phyloP scores from a whole-genome alignment of 2,329 filamentous ascomycete species.

The Fusarium penzigii region DNA sequence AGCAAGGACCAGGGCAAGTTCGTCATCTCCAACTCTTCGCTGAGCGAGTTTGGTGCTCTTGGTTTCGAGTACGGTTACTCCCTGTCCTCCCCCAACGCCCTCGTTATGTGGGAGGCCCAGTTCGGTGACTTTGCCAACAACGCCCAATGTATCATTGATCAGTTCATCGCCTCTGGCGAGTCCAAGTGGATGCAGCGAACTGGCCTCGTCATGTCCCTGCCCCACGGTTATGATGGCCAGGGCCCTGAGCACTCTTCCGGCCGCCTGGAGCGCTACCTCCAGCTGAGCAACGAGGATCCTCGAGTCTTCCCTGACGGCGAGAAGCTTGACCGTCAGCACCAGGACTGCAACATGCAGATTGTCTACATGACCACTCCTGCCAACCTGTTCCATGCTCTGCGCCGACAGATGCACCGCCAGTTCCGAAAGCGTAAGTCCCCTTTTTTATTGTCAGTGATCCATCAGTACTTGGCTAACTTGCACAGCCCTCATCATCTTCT shows the following conservation, averaged over 20 bases:
- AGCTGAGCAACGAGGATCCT: conserved; percentile 96
- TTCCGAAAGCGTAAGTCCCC: conserved; percentile 90
- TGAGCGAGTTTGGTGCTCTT: conserved; percentile 70
- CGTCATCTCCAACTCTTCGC: conserved; percentile 94
- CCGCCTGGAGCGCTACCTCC: conserved; percentile 94
- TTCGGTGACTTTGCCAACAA: conserved; percentile 99
- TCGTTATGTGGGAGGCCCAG: conserved; percentile 99
- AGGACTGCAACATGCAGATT: conserved; percentile 99
- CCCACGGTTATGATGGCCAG: conserved; percentile 97
- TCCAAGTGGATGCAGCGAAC: conserved; percentile 99
- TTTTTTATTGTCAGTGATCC: neutral
- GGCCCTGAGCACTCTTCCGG: conserved; percentile 98
- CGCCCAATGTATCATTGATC: conserved; percentile 97
- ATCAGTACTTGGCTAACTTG: conserved; percentile 17
- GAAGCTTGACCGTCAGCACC: conserved; percentile 94
- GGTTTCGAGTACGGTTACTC: conserved; percentile 99
- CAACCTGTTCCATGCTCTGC: conserved; percentile 94
- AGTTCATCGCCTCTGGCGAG: conserved; percentile 97
- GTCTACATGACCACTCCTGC: conserved; percentile 95
- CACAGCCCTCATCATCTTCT: conserved; percentile 90
- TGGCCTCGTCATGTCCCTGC: conserved; percentile 92
- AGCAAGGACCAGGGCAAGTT: conserved; percentile 92
- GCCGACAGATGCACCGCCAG: conserved; percentile 97
- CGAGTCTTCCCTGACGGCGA: conserved; percentile 85
- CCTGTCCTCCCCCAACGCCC: conserved; percentile 89